Conservation (phyloP, 1,139 yeast genomes). For the Debaryomycetaceae sp. region DNA sequence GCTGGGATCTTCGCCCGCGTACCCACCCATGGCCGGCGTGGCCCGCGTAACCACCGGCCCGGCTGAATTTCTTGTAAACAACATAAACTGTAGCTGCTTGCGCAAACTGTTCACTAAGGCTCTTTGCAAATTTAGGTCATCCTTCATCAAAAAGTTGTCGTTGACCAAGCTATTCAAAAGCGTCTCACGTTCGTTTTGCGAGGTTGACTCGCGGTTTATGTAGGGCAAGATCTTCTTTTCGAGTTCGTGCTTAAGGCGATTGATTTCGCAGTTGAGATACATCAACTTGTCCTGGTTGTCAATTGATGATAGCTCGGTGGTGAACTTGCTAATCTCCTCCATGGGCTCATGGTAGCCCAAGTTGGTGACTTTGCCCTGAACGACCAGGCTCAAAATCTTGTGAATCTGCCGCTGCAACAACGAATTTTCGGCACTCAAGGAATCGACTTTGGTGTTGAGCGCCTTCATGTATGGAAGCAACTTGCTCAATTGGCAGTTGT, state of each 20-base stretch:
- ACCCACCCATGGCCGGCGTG: no score
- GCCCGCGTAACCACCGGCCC: no score
- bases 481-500: constrained; percentile 30
- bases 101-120: constrained; percentile 42
- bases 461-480: constrained; percentile 26
- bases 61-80: constrained; percentile 30
- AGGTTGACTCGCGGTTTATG: constrained; percentile 26
- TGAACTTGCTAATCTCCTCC: constrained; percentile 38
- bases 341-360: constrained; percentile 45
- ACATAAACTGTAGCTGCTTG: constrained; percentile 48
- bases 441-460: constrained; percentile 18
- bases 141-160: constrained; percentile 44
- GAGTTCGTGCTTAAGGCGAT: constrained; percentile 38
- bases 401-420: constrained; percentile 41
- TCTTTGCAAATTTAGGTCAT: constrained; percentile 46
- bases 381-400: constrained; percentile 42
- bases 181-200: constrained; percentile 31
- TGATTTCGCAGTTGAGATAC: constrained; percentile 35
- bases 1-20: no score
- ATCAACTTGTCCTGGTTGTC: constrained; percentile 29
- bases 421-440: constrained; percentile 21
- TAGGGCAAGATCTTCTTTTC: constrained; percentile 39
- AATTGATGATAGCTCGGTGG: constrained; percentile 10
- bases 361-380: constrained; percentile 50
- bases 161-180: constrained; percentile 35